Conservation (phyloP, 2,329 filamentous ascomycete genomes). For the Colletotrichum cereale region DNA sequence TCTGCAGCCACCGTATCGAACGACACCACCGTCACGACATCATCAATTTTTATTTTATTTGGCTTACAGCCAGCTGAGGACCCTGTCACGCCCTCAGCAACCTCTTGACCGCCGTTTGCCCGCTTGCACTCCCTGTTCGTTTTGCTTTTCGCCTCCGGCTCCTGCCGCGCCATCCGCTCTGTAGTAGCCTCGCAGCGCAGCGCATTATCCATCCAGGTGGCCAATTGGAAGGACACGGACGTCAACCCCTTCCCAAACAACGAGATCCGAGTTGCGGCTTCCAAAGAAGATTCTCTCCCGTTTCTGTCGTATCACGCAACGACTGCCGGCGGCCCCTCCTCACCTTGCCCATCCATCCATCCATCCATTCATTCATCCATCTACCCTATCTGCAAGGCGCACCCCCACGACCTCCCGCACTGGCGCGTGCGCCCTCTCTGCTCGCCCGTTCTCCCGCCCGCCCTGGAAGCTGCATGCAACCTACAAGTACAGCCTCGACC, state of each 20-base stretch:
- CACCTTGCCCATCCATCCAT: background rate
- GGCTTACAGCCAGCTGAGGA: background rate
- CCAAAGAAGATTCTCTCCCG: slow-evolving; percentile 23
- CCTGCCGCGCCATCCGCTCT: slow-evolving; percentile 2
- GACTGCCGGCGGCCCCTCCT: background rate
- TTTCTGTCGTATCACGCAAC: slow-evolving; percentile 22
- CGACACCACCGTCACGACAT: slow-evolving; percentile 17
- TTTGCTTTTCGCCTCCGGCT: slow-evolving; percentile 7
- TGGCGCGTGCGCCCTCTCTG: background rate
- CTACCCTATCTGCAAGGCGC: background rate
- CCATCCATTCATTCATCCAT: background rate
- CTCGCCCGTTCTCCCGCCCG: background rate
- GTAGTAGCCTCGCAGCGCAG: slow-evolving; percentile 9
- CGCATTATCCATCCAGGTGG: slow-evolving; percentile 13
- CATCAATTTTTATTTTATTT: too few species aligned
- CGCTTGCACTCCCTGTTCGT: background rate
- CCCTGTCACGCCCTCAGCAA: slow-evolving; percentile 1
- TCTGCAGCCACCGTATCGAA: background rate
- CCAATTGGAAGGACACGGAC: slow-evolving; percentile 32
- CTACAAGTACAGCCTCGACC: slow-evolving; percentile 7
- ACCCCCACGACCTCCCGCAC: background rate
- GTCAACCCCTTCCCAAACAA: background rate
- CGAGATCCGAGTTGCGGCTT: slow-evolving; percentile 7
- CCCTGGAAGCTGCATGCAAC: slow-evolving; percentile 1
- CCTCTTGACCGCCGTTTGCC: slow-evolving; percentile 13